Base-by-base conservation (phyloP, 1,139 yeast genomes). In the Candida sp. region DNA sequence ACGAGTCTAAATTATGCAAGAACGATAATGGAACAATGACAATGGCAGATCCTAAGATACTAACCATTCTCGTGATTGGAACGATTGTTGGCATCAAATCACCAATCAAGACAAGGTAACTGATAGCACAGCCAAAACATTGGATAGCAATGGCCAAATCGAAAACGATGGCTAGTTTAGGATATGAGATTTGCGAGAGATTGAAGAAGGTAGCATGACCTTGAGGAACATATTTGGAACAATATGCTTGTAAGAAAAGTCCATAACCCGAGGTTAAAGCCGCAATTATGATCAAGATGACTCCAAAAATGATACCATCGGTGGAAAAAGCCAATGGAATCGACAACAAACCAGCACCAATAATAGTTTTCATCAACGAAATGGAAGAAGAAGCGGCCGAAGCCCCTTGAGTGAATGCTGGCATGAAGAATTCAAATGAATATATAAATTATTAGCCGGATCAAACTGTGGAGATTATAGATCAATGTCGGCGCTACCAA, bases 321-420 rank as follows among this genome's bases (percentile, higher is more conserved):
- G 91, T 81, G 44, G 82, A 75, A 61, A 87, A 85, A 0, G 97
- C 96, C 56, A 79, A 84, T 1, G 99, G 98, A 72, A 95, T 84
- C 12, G 97, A 96, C 45, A 93, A 77, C 52, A 93, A 77, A 0
- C 99, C 99, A 0, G 99, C 97, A 3, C 98, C 96, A 15, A 84
- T 75, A 45, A 86, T 84, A 5, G 93, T 86, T 60, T 86, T 86
- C 45, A 82, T 71, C 44, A 87, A 68, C 53, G 83, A 83, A 36
- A 84, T 64, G 23, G 75, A 61, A 1, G 87, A 81, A 2, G 86
- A 81, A 5, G 67, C 52, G 21, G 61, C 53, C n/a, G 70, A 60
- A 9, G 70, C 69, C 11, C 63, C 64, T 33, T 47, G 43, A 15
- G 49, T 47, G 9, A 48, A 21, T n/a, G 49, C 29, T 3, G 54